Evolutionary conservation across 2,329 filamentous ascomycete species (phyloP).

Genomic region (Ascochyta lentis): DNA sequence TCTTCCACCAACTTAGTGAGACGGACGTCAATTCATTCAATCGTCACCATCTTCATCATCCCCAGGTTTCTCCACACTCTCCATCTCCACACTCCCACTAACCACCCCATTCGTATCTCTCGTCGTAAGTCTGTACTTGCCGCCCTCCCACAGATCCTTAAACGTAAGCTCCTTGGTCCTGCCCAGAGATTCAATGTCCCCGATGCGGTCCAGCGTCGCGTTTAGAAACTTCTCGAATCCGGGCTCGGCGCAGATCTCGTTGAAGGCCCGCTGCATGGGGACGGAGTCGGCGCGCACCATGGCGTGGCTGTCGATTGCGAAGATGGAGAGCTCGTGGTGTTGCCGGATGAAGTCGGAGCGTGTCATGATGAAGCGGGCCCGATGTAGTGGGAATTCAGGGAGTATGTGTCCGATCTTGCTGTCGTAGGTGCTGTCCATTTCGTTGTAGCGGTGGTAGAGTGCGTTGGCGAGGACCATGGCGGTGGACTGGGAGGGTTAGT

Average conservation of each 20-base stretch:
- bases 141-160: slow-evolving; percentile 88
- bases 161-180: slow-evolving; percentile 93
- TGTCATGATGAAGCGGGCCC: slow-evolving; percentile 80
- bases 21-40: slow-evolving; percentile 1
- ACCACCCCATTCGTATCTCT: slow-evolving; percentile 39
- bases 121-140: slow-evolving; percentile 66
- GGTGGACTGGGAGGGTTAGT: slow-evolving; percentile 65
- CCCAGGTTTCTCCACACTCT: slow-evolving; percentile 38
- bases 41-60: slow-evolving; percentile 34
- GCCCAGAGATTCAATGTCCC: slow-evolving; percentile 91
- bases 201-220: slow-evolving; percentile 81
- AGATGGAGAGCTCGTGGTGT: slow-evolving; percentile 93
- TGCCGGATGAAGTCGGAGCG: slow-evolving; percentile 90
- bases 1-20: neutral
- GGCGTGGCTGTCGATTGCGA: slow-evolving; percentile 87
- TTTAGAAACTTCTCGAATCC: slow-evolving; percentile 86
- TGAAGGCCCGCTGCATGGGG: slow-evolving; percentile 93
- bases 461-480: slow-evolving; percentile 93
- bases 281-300: slow-evolving; percentile 92
- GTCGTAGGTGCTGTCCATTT: slow-evolving; percentile 68
- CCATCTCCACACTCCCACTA: slow-evolving; percentile 40
- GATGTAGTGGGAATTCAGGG: slow-evolving; percentile 66
- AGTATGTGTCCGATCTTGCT: slow-evolving; percentile 73
- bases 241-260: slow-evolving; percentile 75
- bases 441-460: slow-evolving; percentile 81